A percentile compares a stretch with the other conserved stretches of the same genome.
phyloP scores from a whole-genome alignment of 148 eudicot genomes.

The Heliosperma pusillum region DNA sequence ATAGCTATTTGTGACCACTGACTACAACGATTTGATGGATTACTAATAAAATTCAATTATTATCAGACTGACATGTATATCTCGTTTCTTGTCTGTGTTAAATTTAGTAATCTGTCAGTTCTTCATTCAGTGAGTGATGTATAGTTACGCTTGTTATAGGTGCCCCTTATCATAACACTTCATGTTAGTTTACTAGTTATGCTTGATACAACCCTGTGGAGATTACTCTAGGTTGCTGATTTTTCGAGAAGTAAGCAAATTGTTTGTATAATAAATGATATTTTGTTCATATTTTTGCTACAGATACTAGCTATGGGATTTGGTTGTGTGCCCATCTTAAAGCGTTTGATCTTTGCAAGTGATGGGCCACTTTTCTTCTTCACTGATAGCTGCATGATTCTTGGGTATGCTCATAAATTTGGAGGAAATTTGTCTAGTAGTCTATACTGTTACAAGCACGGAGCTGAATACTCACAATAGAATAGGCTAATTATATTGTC shows the following conservation, averaged over 20 bases:
- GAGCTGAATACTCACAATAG: not conserved
- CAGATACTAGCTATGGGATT: slow-evolving; percentile 82
- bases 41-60: no score
- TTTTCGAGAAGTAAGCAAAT: not conserved
- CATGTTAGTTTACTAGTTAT: no score
- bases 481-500: no score
- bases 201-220: no score
- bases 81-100: no score
- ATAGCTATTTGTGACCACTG: no score
- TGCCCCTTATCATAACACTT: no score
- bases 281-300: slow-evolving; percentile 13
- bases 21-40: no score
- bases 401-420: slow-evolving; percentile 54
- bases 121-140: no score
- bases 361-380: slow-evolving; percentile 93
- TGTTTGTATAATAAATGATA: not conserved
- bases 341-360: slow-evolving; percentile 60
- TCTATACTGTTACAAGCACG: not conserved
- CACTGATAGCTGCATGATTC: slow-evolving; percentile 97
- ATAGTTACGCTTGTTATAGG: no score
- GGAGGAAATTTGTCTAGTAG: not conserved
- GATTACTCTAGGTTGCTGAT: not conserved
- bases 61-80: no score
- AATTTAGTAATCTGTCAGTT: no score
- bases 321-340: slow-evolving; percentile 80